phyloP scores from a whole-genome alignment of 352 stramenopile genomes.

The Pythium volutum region DNA sequence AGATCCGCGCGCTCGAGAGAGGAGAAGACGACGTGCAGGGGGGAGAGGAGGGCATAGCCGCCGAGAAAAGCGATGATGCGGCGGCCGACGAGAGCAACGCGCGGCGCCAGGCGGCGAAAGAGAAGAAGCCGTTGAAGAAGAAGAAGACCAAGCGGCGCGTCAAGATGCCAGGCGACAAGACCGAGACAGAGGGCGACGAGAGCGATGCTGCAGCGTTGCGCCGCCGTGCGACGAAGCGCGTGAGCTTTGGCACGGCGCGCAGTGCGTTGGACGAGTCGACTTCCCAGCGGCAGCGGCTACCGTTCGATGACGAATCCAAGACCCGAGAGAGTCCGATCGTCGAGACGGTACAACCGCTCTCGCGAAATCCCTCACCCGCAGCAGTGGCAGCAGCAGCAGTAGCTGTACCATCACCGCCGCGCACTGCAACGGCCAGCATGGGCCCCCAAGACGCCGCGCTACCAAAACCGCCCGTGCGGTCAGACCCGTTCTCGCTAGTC shows the following conservation, averaged over 20 bases:
- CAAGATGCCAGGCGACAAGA: slow-evolving; percentile 8
- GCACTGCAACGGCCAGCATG: neutral
- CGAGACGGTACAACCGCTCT: neutral
- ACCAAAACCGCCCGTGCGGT: neutral
- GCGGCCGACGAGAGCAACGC: slow-evolving; percentile 1
- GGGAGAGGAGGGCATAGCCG: no score
- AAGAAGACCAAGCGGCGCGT: slow-evolving; percentile 6
- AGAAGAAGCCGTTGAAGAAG: slow-evolving; percentile 2
- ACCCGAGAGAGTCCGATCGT: neutral
- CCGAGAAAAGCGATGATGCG: neutral
- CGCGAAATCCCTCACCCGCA: neutral
- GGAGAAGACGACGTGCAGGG: neutral
- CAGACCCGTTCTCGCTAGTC: slow-evolving; percentile 20
- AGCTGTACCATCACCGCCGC: neutral
- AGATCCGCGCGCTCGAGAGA: slow-evolving; percentile 36
- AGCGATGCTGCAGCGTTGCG: neutral
- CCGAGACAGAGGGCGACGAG: slow-evolving; percentile 6
- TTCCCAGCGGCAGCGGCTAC: neutral
- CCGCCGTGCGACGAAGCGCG: slow-evolving; percentile 3
- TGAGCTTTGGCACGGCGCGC: slow-evolving; percentile 14
- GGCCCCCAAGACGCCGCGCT: neutral
- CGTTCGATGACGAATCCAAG: neutral
- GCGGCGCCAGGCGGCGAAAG: neutral
- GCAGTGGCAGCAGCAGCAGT: neutral
- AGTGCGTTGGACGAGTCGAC: neutral